Conservation (phyloP, 2,329 filamentous ascomycete species). For the Blumeria graminis region DNA sequence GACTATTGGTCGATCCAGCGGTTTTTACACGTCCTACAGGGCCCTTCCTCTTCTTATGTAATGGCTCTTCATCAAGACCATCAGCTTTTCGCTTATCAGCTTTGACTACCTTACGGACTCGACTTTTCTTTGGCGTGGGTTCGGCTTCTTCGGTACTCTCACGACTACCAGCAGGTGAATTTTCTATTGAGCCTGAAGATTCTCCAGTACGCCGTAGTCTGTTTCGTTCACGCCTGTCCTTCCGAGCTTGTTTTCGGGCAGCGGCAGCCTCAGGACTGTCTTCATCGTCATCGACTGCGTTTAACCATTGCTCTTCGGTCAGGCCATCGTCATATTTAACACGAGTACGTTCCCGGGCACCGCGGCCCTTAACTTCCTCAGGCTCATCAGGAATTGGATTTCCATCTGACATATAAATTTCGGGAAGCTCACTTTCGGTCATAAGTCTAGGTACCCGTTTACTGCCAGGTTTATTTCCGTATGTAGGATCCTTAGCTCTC, state of each 20-base stretch:
- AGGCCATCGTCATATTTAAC: slow-evolving; percentile 93
- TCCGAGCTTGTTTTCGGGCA: slow-evolving; percentile 65
- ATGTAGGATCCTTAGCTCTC: slow-evolving; percentile 37
- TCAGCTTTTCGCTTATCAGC: slow-evolving; percentile 70
- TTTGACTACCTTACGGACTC: slow-evolving; percentile 51
- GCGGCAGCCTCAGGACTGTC: slow-evolving; percentile 85
- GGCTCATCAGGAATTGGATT: slow-evolving; percentile 58
- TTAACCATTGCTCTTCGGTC: slow-evolving; percentile 96
- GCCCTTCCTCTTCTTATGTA: slow-evolving; percentile 54
- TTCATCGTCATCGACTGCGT: slow-evolving; percentile 91
- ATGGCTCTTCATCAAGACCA: slow-evolving; percentile 32
- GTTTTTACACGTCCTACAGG: slow-evolving; percentile 44
- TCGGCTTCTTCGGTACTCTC: slow-evolving; percentile 66
- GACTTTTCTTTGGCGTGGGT: slow-evolving; percentile 51
- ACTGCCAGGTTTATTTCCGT: slow-evolving; percentile 40
- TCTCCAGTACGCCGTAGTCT: slow-evolving; percentile 32
- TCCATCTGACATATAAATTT: slow-evolving; percentile 78
- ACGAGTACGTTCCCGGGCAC: slow-evolving; percentile 79
- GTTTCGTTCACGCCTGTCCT: slow-evolving; percentile 57
- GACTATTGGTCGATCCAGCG: slow-evolving; percentile 21
- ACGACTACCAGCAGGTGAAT: slow-evolving; percentile 51
- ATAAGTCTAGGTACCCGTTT: slow-evolving; percentile 58
- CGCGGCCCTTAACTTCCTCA: slow-evolving; percentile 59
- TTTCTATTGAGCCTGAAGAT: slow-evolving; percentile 22
- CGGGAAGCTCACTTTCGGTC: slow-evolving; percentile 67